A percentile compares a stretch with the other conserved stretches of the same genome.
Conservation (phyloP, 1,139 yeast species). For the Pichia cactophila region DNA sequence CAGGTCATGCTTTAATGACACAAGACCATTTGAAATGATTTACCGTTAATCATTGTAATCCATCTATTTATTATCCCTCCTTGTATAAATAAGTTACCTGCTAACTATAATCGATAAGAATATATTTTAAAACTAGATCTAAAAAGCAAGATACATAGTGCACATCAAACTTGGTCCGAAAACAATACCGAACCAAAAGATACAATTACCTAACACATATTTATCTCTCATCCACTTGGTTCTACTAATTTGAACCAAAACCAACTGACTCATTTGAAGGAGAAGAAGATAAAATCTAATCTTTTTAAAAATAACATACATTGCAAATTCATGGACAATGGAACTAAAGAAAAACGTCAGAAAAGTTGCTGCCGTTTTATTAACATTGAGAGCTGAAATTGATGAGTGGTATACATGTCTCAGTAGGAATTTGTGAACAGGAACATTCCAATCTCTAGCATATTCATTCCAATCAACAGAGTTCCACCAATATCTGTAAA, state of each 20-base stretch:
- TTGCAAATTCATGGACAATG: slow-evolving; percentile 80
- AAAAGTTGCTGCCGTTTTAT: slow-evolving; percentile 62
- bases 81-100: slow-evolving; percentile 4
- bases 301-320: slow-evolving; percentile 79
- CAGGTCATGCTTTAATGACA: slow-evolving; percentile 89
- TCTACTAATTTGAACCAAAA: slow-evolving; percentile 49
- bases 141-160: slow-evolving; percentile 74
- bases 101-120: background rate
- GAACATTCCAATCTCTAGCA: slow-evolving; percentile 90
- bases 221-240: slow-evolving; percentile 45
- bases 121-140: slow-evolving; percentile 8
- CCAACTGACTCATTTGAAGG: slow-evolving; percentile 80
- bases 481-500: slow-evolving; percentile 98
- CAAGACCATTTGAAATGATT: slow-evolving; percentile 91
- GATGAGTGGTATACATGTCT: slow-evolving; percentile 94
- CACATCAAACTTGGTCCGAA: slow-evolving; percentile 88
- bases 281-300: slow-evolving; percentile 72
- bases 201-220: slow-evolving; percentile 63
- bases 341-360: slow-evolving; percentile 79
- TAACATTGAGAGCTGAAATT: slow-evolving; percentile 64
- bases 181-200: slow-evolving; percentile 90
- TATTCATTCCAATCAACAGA: slow-evolving; percentile 91
- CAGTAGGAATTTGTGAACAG: slow-evolving; percentile 84
- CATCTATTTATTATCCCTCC: background rate
- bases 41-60: slow-evolving; percentile 39